phyloP scores from a whole-genome alignment of 2,329 filamentous ascomycete species.

The Thelonectria olida region DNA sequence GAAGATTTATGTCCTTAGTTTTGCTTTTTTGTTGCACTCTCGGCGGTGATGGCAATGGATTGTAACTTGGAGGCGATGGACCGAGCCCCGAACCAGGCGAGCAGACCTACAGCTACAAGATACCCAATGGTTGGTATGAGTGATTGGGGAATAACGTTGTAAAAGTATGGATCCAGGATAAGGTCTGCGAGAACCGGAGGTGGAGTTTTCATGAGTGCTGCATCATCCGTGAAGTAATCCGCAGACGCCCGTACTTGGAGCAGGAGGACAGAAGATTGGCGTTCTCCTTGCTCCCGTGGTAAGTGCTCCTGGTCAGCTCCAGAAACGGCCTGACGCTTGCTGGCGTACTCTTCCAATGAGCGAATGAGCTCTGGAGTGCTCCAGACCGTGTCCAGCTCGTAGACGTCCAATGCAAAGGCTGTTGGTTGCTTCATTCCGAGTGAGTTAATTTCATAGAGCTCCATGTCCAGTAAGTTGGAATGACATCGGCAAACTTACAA shows the following conservation, averaged over 20 bases:
- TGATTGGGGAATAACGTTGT: constrained; percentile 82
- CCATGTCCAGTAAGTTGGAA: not conserved
- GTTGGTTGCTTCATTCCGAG: constrained; percentile 79
- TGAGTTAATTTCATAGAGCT: constrained; percentile 12
- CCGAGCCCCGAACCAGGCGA: constrained; percentile 55
- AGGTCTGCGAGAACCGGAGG: constrained; percentile 80
- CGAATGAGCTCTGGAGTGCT: constrained; percentile 69
- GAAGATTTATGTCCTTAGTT: constrained; percentile 36
- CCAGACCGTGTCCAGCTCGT: constrained; percentile 69
- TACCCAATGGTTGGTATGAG: constrained; percentile 77
- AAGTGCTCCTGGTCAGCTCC: constrained; percentile 22
- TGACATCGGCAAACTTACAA: constrained; percentile 65
- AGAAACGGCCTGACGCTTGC: constrained; percentile 53
- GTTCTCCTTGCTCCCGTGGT: constrained; percentile 26
- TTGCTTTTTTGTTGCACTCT: constrained; percentile 49
- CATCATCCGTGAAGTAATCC: constrained; percentile 83
- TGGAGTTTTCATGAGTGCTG: constrained; percentile 77
- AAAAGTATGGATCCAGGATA: constrained; percentile 86
- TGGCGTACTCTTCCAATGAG: constrained; percentile 71
- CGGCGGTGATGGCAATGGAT: constrained; percentile 36
- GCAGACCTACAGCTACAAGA: constrained; percentile 67
- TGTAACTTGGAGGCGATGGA: constrained; percentile 42
- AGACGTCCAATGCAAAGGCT: constrained; percentile 74
- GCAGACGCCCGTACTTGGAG: constrained; percentile 80
- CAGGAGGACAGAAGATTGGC: constrained; percentile 67